A percentile compares a stretch with the other conserved stretches of the same genome.
These are phyloP conservation scores for Candida vartiovaarae DNA, from an alignment of 805 yeast species.

Conservation along the genomic window DNA sequence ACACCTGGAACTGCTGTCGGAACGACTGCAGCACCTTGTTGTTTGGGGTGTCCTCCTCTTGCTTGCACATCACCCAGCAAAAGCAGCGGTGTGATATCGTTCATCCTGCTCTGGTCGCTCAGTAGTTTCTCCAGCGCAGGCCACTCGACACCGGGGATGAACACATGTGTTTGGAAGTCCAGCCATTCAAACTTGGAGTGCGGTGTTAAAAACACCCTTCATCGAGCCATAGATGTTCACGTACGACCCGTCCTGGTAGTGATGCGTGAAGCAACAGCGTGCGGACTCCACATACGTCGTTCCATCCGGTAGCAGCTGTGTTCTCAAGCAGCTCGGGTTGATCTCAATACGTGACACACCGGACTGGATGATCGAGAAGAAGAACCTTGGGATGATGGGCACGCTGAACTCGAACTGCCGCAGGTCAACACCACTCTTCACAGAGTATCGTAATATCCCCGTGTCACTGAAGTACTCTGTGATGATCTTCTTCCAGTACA, in stretches of 20 bases:
- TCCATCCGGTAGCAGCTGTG: slow-evolving; percentile 47
- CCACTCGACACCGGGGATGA: slow-evolving; percentile 41
- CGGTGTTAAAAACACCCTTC: slow-evolving; percentile 55
- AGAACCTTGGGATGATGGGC: slow-evolving; percentile 58
- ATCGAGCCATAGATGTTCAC: slow-evolving; percentile 56
- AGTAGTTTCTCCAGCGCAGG: slow-evolving; percentile 36
- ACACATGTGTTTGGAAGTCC: slow-evolving; percentile 47
- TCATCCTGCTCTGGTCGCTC: slow-evolving; percentile 22
- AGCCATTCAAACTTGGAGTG: slow-evolving; percentile 65
- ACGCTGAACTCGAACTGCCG: slow-evolving; percentile 59
- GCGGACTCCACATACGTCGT: slow-evolving; percentile 48
- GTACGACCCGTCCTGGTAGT: slow-evolving; percentile 65
- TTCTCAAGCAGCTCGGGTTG: slow-evolving; percentile 40
- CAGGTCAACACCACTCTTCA: slow-evolving; percentile 38
- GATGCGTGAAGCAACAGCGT: slow-evolving; percentile 39
- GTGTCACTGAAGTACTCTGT: slow-evolving; percentile 46
- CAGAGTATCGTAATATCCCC: slow-evolving; percentile 40
- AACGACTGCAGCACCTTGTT: slow-evolving; percentile 21
- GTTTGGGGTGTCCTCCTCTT: not conserved
- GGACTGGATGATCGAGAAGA: slow-evolving; percentile 42
- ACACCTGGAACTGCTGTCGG: slow-evolving; percentile 36
- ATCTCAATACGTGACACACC: slow-evolving; percentile 48
- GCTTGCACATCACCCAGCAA: slow-evolving; percentile 3
- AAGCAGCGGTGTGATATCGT: slow-evolving; percentile 3
- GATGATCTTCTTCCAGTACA: slow-evolving; percentile 44